Base-by-base conservation (phyloP, 2,329 filamentous ascomycete species). In the Aspergillus quadrilineatus region DNA sequence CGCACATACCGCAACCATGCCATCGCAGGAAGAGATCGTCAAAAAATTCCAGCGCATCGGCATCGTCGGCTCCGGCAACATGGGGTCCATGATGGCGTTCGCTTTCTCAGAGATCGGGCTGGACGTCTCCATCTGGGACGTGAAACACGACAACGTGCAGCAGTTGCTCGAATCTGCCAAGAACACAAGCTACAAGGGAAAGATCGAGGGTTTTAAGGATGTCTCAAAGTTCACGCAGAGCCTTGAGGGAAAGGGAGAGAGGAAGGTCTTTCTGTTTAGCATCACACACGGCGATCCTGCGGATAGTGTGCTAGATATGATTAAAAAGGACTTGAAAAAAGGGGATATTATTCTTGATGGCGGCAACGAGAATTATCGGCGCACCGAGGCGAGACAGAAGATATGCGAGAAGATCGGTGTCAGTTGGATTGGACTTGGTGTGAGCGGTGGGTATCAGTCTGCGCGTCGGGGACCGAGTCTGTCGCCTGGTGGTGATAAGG, bases 311-410 rank as follows among this genome's bases (percentile, higher is more conserved):
- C 56, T 76, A 26, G 58, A 45, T 14, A 66, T 67, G 64, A 69
- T 85, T 29, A 75, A 78, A 61, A 76, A 77, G 1, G 75, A 82
- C 58, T 73, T 90, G 3, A 77, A 79, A 15, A 75, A 76, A 44
- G 83, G 82, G 12, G 87, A 90, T 66, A 83, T 89, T 50, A 84
- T 90, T 53, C 78, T 90, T 32, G 87, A 89, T 65, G 85, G 83
- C 8, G 84, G 83, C 0, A 90, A 89, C 64, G 86, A 90, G 70
- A 78, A 87, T 66, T 89, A 84, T 71, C 73, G 79, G 36, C 84
- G 82, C 46, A 89, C 87, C 0, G 83, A 90, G 66, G 70, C 84
- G 9, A 75, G 86, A 39, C 86, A 89, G 64, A 76, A 76, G 30
- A 81, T 83, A 54, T 80, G 85, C 42, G 75, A 79, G 2, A 73